phyloP scores from a whole-genome alignment of 164 flowering plant genomes.

The Magnolia kwangsiensis region DNA sequence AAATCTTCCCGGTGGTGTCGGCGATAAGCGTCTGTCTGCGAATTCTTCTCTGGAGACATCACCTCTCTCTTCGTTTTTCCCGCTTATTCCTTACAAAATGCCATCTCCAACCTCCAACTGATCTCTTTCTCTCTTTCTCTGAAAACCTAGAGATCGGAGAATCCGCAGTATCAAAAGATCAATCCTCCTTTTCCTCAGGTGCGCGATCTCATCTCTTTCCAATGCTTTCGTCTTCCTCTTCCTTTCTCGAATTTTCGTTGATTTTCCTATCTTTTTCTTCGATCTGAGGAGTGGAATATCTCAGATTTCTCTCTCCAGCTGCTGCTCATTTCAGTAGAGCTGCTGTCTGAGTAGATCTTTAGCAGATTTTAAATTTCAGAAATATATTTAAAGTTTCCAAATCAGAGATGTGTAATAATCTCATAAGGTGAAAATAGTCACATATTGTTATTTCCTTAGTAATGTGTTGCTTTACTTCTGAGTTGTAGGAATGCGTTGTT shows the following conservation, averaged over 20 bases:
- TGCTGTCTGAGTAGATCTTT: not conserved
- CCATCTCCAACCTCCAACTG: not conserved
- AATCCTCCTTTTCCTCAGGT: not conserved
- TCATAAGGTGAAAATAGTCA: too few relatives aligned
- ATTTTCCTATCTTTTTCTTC: not conserved
- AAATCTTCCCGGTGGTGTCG: too few relatives aligned
- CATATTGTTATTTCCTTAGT: too few relatives aligned
- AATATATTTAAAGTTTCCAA: too few relatives aligned
- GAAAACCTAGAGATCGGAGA: too few relatives aligned
- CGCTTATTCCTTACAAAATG: not conserved
- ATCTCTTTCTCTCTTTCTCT: not conserved
- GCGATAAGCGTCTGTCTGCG: too few relatives aligned
- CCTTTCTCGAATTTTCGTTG: too few relatives aligned
- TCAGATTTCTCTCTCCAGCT: not conserved
- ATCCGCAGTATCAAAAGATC: not conserved
- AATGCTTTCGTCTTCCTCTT: not conserved
- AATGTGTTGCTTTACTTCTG: too few relatives aligned
- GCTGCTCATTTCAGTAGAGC: not conserved
- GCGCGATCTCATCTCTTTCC: not conserved
- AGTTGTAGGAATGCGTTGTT: too few relatives aligned
- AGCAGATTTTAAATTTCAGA: not conserved
- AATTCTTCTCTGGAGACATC: not conserved
- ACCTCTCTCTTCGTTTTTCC: not conserved
- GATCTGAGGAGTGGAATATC: not conserved
- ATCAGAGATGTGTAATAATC: too few relatives aligned